Base-by-base conservation (phyloP, 2,329 filamentous ascomycete species). In the Dactylellina sp. region DNA sequence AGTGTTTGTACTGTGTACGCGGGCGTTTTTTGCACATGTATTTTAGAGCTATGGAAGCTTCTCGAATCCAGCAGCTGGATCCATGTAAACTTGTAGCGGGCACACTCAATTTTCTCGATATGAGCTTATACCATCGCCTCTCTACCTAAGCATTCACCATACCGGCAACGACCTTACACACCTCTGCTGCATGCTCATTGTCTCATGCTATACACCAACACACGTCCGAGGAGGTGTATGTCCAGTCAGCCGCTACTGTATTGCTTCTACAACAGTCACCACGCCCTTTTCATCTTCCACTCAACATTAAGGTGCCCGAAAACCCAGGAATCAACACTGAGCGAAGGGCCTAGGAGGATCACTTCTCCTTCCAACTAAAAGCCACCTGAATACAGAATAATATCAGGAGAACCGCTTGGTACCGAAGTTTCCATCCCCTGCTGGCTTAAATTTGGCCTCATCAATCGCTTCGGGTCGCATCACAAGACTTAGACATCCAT, bases 11-110 rank as follows among this genome's bases (percentile, higher is more conserved):
- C n/a, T n/a, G n/a, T n/a, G n/a, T n/a, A n/a, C n/a, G n/a, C n/a
- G n/a, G n/a, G n/a, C n/a, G n/a, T n/a, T n/a, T n/a, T n/a, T n/a
- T n/a, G n/a, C n/a, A n/a, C n/a, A n/a, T 16, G 18, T 46, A 22
- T 46, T 7, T 16, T 32, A n/a, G 24, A n/a, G n/a, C 7, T 22
- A 37, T 68, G 63, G 65, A 71, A 71, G 65, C 65, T 71, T 71
- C 65, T 71, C 65, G 65, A 71, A 71, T 39, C 24, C 39, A 46
- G 32, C 25, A 49, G 18, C 32, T 46, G 25, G 11, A 55, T 22
- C 50, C 18, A 55, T n/a, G 46, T 11, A 14, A 25, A 50, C 3
- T n/a, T 28, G 49, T 37, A 25, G 16, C 25, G 32, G n/a, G 44
- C 32, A 52, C 63, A 60, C 53, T 2, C 39, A 57, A 57, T 25